Evolutionary conservation across 768 basidiomycete species (phyloP).

Genomic region (Calocera viscosa): DNA sequence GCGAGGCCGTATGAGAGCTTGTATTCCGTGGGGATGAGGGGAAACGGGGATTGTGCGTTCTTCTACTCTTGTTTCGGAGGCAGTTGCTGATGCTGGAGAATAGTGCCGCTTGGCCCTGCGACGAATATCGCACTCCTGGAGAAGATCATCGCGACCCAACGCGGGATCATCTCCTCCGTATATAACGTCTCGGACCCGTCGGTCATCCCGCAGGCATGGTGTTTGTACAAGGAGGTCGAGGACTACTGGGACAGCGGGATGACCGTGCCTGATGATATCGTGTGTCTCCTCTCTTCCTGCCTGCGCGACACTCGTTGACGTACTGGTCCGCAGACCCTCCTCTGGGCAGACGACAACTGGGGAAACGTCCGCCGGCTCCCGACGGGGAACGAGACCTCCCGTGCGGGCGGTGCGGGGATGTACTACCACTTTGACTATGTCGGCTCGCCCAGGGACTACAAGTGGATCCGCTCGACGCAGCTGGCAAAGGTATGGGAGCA

Average conservation of each 20-base stretch:
- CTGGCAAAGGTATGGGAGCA: conserved; percentile 45
- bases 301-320: not conserved
- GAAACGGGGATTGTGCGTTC: conserved; percentile 31
- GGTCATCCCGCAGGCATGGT: conserved; percentile 53
- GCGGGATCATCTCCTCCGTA: conserved; percentile 42
- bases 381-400: conserved; percentile 39
- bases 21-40: conserved; percentile 60
- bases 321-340: conserved; percentile 28
- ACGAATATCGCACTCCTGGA: conserved; percentile 42
- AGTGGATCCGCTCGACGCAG: conserved; percentile 39
- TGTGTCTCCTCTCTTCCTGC: not conserved
- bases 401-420: conserved; percentile 56
- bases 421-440: conserved; percentile 51
- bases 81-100: not conserved
- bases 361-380: conserved; percentile 59
- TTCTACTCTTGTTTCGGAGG: conserved; percentile 16
- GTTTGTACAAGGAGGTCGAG: conserved; percentile 49
- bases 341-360: conserved; percentile 69
- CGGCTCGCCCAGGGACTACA: conserved; percentile 51
- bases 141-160: conserved; percentile 48
- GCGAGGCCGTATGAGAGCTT: conserved; percentile 49
- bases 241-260: conserved; percentile 51
- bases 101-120: conserved; percentile 42
- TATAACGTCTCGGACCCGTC: conserved; percentile 31
- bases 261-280: conserved; percentile 48